Base-by-base conservation (phyloP, 202 grass and related monocot genomes). In the Panicum virgatum region DNA sequence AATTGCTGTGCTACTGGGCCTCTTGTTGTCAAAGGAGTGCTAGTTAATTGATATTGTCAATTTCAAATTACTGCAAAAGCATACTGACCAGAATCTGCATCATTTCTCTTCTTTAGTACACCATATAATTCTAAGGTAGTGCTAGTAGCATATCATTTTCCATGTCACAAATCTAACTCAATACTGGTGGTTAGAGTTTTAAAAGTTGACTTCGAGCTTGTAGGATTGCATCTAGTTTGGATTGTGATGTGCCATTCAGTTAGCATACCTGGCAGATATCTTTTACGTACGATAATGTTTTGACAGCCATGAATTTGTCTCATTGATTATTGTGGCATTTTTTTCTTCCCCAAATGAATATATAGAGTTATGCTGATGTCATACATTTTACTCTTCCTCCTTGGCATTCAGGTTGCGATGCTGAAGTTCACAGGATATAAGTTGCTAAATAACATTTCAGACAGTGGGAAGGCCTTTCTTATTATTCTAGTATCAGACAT, bases 401-500 rank as follows among this genome's bases (percentile, higher is more conserved):
- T 83, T 23, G 45, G 7, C 65, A 26, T 90, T 85, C 86, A 96
- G 92, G 96, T 98, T 90, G 90, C 96, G 32, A 81, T 98, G 90
- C 87, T 96, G 40, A 98, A 93, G 85, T 98, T 98, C 86, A 98
- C 96, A 76, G 90, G 96, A 83, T 98, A 98, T 89, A 98, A 98
- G 77, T 80, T 98, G 53, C 72, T 98, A 85, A 98, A 87, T 80
- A 96, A 93, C 51, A 87, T 96, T 82, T 90, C 92, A 65, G 92
- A 96, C 80, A 80, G 82, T 60, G 92, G 92, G 84, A 98, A 92
- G 78, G 96, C 96, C 50, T 98, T 95, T 77, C 83, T 93, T 83
- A 96, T 98, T 57, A 98, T 98, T 88, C 56, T 93, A 82, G 74
- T 96, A 66, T 86, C 90, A 59, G 96, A 98, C 81, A 98, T 96